These are phyloP conservation scores for Hemisphaericaspora nanyangensis DNA, from an alignment of 805 yeast genomes.

Conservation along the genomic window DNA sequence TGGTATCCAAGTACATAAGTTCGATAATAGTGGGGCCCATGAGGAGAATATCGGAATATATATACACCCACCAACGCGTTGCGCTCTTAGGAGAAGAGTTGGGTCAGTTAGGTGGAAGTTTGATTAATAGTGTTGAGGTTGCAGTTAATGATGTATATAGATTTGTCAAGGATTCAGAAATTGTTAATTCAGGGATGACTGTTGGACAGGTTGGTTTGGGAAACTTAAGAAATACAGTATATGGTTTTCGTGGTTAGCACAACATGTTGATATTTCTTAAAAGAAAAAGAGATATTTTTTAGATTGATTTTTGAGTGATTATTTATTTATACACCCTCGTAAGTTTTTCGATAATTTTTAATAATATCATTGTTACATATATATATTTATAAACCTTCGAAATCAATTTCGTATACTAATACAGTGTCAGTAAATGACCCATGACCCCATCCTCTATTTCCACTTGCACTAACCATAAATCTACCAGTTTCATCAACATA, in stretches of 20 bases:
- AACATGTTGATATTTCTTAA: too few relatives aligned
- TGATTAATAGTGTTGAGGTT: slow-evolving; percentile 9
- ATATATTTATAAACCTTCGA: slow-evolving; percentile 22
- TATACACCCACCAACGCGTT: slow-evolving; percentile 6
- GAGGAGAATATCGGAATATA: slow-evolving; percentile 4
- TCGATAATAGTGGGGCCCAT: not conserved
- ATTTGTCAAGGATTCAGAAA: slow-evolving; percentile 15
- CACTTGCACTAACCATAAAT: slow-evolving; percentile 87
- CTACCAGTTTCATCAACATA: slow-evolving; percentile 83
- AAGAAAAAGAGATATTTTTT: too few relatives aligned
- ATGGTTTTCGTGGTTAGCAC: slow-evolving; percentile 14
- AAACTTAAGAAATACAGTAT: slow-evolving; percentile 24
- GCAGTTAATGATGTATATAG: slow-evolving; percentile 11
- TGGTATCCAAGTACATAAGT: not conserved
- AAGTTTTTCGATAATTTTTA: too few relatives aligned
- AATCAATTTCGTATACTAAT: slow-evolving; percentile 73
- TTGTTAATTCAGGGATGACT: slow-evolving; percentile 15
- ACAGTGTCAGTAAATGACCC: slow-evolving; percentile 77
- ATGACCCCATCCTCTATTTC: slow-evolving; percentile 91
- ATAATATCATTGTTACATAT: too few relatives aligned
- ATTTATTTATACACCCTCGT: too few relatives aligned
- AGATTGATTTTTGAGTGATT: too few relatives aligned
- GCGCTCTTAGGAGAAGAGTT: slow-evolving; percentile 7
- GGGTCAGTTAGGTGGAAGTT: slow-evolving; percentile 7
- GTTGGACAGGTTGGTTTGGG: slow-evolving; percentile 35